A percentile compares a stretch with the other conserved stretches of the same genome.
Conservation (phyloP, 495 filamentous ascomycete genomes). For the Aspergillus indologenus region DNA sequence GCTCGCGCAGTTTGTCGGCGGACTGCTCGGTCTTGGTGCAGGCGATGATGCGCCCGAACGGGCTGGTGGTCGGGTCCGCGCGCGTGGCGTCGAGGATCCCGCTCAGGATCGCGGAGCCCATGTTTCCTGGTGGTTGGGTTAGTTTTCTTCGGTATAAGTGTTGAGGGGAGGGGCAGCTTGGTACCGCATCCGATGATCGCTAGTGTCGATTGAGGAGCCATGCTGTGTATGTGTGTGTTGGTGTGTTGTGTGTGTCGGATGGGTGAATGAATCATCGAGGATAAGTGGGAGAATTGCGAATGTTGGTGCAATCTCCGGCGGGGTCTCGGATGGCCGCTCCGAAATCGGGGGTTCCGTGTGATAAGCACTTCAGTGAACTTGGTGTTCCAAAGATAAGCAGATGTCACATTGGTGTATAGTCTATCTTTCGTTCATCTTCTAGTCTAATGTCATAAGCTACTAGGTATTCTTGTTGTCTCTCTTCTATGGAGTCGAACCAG, state of each 20-base stretch:
- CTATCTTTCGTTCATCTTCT: too few relatives aligned
- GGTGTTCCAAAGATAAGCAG: too few relatives aligned
- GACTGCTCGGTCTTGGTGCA: constrained; percentile 31
- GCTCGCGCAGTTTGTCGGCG: constrained; percentile 11
- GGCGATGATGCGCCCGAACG: constrained; percentile 20
- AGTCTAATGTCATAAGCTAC: too few relatives aligned
- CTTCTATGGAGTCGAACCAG: too few relatives aligned
- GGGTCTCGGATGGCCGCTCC: background rate
- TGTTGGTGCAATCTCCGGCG: too few relatives aligned
- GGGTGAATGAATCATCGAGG: background rate
- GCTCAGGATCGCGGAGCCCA: constrained; percentile 38
- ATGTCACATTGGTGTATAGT: too few relatives aligned
- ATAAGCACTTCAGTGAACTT: background rate
- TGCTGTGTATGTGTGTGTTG: background rate
- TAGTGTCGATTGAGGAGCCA: background rate
- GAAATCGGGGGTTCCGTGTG: background rate
- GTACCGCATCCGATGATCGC: constrained; percentile 32
- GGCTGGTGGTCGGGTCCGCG: constrained; percentile 1
- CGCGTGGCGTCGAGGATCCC: constrained; percentile 34
- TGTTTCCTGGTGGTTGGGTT: constrained; percentile 30
- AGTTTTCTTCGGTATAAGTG: constrained; percentile 4
- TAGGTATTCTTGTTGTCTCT: too few relatives aligned
- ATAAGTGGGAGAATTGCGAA: background rate
- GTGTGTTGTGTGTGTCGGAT: background rate
- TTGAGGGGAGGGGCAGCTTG: background rate